Base-by-base conservation (phyloP, 371 early-diverging fungal genomes). In the Actinomortierella wolfii region DNA sequence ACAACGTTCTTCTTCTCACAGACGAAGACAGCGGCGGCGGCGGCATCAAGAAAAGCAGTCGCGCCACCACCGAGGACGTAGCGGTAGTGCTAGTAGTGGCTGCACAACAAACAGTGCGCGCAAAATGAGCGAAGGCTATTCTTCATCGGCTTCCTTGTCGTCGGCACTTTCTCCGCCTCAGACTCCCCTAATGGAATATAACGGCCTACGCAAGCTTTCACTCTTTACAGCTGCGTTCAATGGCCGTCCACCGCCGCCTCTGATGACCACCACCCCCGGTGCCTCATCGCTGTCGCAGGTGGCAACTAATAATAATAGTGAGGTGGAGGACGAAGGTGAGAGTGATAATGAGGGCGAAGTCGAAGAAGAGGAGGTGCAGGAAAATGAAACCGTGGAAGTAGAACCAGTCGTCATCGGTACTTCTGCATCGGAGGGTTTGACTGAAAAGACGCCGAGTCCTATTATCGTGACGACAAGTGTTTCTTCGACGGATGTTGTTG, bases 151-250 rank as follows among this genome's bases (percentile, higher is more conserved):
- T 4, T 34, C 34, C 7, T 34, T 34, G 34, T 34, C 34, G 34
- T 34, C 34, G 34, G 34, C 34, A 11, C 34, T 34, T 34, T 34
- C 34, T 4, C 34, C 34, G 34, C 34, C 34, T 4, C 34, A 6
- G 34, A 34, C 34, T 4, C 34, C 34, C 7, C 4, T 34, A 11
- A 25, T 71, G 56, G 73, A 66, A 9, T 66, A 71, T 34, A 61
- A 65, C 15, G 66, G 73, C 14, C 53, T 71, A 11, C 50, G 73
- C 3, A 71, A 71, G 46, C 45, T 71, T 9, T 71, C 73, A n/a
- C 40, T 71, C 21, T 71, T 71, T 28, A 71, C 73, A 5, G 73
- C 73, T 0, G 59, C 62, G 13, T 28, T 50, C 13, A 59, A 59
- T 3, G 62, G 56, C 7, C 51, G 52, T 8, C 73, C 73, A 0